Percentiles rank a stretch among this genome's conserved stretches.
phyloP scores from a whole-genome alignment of 2,329 filamentous ascomycete genomes.

The Didymella pinodella region DNA sequence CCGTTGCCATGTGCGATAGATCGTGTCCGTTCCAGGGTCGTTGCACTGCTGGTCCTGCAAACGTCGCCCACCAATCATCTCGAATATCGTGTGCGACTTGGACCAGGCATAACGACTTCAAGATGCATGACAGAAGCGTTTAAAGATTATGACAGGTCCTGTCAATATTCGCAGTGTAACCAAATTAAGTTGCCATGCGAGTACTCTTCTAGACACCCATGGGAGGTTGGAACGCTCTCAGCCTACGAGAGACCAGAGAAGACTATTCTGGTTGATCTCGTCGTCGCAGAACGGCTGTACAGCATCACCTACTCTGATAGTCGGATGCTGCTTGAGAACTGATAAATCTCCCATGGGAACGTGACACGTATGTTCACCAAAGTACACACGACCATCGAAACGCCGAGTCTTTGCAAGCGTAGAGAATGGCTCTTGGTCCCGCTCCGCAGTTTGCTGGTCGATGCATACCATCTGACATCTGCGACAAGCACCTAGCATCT shows the following conservation, averaged over 20 bases:
- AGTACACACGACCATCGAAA: slow-evolving; percentile 84
- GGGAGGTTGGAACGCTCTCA: slow-evolving; percentile 22
- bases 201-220: slow-evolving; percentile 9
- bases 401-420: slow-evolving; percentile 88
- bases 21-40: slow-evolving; percentile 32
- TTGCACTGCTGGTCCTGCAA: slow-evolving; percentile 28
- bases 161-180: slow-evolving; percentile 9
- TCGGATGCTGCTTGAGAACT: slow-evolving; percentile 45
- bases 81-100: slow-evolving; percentile 30
- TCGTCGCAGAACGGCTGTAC: slow-evolving; percentile 44
- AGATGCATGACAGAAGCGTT: slow-evolving; percentile 25
- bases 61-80: slow-evolving; percentile 35
- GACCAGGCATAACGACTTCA: slow-evolving; percentile 41
- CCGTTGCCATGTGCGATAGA: slow-evolving; percentile 28
- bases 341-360: slow-evolving; percentile 37
- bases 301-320: slow-evolving; percentile 50
- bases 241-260: slow-evolving; percentile 37
- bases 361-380: slow-evolving; percentile 77
- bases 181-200: slow-evolving; percentile 12
- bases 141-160: slow-evolving; percentile 20
- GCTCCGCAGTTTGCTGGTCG: slow-evolving; percentile 80
- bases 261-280: slow-evolving; percentile 36
- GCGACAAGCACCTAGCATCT: slow-evolving; percentile 82
- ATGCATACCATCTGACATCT: slow-evolving; percentile 97
- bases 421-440: slow-evolving; percentile 83